Evolutionary conservation across 2,329 filamentous ascomycete species (phyloP).

Genomic region (Penicillium sp.): DNA sequence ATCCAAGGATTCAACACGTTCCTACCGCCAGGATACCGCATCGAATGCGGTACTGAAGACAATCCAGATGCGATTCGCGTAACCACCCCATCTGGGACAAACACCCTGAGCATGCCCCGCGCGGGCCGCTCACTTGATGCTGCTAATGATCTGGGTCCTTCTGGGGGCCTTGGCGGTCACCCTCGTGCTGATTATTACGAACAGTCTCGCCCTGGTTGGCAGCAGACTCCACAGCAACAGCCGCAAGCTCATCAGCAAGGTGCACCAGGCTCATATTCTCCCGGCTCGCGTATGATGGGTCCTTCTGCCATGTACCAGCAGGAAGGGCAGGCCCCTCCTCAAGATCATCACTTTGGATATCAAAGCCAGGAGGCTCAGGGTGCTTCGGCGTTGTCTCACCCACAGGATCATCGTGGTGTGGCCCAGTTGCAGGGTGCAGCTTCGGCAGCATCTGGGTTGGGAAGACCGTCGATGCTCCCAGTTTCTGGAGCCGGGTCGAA

Average conservation of each 20-base stretch:
- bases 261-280: conserved; percentile 49
- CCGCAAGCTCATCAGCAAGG: conserved; percentile 42
- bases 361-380: conserved; percentile 54
- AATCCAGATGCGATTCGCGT: conserved; percentile 96
- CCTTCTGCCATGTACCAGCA: conserved; percentile 45
- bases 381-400: conserved; percentile 58
- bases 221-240: conserved; percentile 33
- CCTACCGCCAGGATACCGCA: conserved; percentile 90
- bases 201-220: conserved; percentile 48
- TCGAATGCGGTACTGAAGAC: conserved; percentile 91
- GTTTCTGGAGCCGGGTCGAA: conserved; percentile 53
- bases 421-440: conserved; percentile 71
- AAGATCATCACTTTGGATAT: conserved; percentile 52
- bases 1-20: conserved; percentile 99
- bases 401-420: conserved; percentile 70
- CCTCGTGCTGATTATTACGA: conserved; percentile 50
- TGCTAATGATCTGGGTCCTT: conserved; percentile 40
- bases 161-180: conserved; percentile 40
- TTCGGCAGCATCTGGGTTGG: conserved; percentile 61
- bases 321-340: conserved; percentile 45
- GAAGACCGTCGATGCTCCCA: conserved; percentile 58
- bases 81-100: conserved; percentile 97
- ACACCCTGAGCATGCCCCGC: conserved; percentile 77
- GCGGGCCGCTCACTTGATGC: conserved; percentile 45
- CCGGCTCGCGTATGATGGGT: conserved; percentile 46